Conservation (phyloP, 768 basidiomycete genomes). For the Holtermanniella nyarrowii region DNA sequence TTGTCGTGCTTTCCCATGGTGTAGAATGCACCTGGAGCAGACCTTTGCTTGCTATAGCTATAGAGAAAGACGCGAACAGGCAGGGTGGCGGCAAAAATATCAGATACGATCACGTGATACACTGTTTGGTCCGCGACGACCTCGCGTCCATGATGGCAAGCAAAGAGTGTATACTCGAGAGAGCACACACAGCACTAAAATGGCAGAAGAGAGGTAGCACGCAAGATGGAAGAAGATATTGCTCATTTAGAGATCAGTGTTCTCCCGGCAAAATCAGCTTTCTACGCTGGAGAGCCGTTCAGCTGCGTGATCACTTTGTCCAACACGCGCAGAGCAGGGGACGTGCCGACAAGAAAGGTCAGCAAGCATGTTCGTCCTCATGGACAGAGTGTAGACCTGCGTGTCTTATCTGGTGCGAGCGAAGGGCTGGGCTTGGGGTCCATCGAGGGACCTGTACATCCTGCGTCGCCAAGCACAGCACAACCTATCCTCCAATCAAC, state of each 20-base stretch:
- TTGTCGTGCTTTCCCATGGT: constrained; percentile 41
- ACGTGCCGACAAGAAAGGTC: neutral
- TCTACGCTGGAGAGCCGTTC: constrained; percentile 85
- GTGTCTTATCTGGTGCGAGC: neutral
- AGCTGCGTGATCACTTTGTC: constrained; percentile 75
- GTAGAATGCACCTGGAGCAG: neutral
- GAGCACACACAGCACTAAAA: too few relatives aligned
- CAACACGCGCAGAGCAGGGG: constrained; percentile 50
- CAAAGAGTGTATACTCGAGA: too few relatives aligned
- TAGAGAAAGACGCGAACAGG: neutral
- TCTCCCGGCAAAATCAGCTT: constrained; percentile 69
- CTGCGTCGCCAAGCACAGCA: too few relatives aligned
- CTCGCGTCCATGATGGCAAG: too few relatives aligned
- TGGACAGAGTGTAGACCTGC: neutral
- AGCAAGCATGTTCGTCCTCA: neutral
- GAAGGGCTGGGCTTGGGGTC: neutral
- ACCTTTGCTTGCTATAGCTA: neutral
- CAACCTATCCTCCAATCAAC: too few relatives aligned
- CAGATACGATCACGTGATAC: neutral
- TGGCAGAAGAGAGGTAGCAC: too few relatives aligned
- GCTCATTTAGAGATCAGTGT: constrained; percentile 40
- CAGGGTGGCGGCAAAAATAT: neutral
- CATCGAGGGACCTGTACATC: too few relatives aligned
- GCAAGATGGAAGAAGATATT: too few relatives aligned
- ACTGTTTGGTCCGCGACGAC: neutral